Evolutionary conservation across 1,284 basidiomycete species (phyloP).

Genomic region (Cutaneotrichosporon sp.): DNA sequence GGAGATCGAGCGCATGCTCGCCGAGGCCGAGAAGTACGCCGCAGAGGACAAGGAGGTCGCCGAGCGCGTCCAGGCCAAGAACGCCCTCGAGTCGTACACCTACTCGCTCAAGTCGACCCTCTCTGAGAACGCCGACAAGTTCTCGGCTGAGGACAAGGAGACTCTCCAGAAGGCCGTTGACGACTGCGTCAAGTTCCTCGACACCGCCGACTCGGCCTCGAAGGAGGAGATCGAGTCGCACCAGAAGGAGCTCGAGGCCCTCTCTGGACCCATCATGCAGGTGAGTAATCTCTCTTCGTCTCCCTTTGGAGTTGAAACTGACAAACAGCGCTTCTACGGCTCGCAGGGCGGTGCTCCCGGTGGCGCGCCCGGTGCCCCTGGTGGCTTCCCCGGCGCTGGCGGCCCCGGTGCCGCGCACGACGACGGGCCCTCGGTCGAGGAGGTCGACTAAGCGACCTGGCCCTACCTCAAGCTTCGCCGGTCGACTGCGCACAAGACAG

Average conservation of each 20-base stretch:
- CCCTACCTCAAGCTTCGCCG: background rate
- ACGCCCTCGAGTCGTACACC: constrained; percentile 62
- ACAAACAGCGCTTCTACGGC: constrained; percentile 59
- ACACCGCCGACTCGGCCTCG: constrained; percentile 72
- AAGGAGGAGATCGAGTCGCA: constrained; percentile 93
- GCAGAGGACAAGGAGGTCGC: constrained; percentile 55
- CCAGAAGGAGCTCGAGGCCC: constrained; percentile 91
- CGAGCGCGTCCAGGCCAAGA: constrained; percentile 73
- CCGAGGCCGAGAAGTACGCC: constrained; percentile 78
- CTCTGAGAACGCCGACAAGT: constrained; percentile 79
- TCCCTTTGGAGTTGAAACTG: too few species aligned
- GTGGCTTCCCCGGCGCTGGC: constrained; percentile 52
- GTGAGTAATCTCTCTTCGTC: too few species aligned
- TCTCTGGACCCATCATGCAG: constrained; percentile 76
- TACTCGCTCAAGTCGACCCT: constrained; percentile 96
- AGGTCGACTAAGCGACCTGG: constrained; percentile 56
- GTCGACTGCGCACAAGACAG: background rate
- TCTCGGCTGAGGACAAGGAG: constrained; percentile 81
- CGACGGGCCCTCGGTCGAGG: constrained; percentile 60
- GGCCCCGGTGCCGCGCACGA: constrained; percentile 57
- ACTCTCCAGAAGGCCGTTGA: constrained; percentile 81
- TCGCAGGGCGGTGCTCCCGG: constrained; percentile 63
- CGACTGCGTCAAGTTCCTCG: constrained; percentile 85
- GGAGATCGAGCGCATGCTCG: constrained; percentile 97
- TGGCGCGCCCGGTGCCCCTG: constrained; percentile 58